Evolutionary conservation across 2,329 filamentous ascomycete species (phyloP).

Genomic region (Cladobotryum mycophilum): DNA sequence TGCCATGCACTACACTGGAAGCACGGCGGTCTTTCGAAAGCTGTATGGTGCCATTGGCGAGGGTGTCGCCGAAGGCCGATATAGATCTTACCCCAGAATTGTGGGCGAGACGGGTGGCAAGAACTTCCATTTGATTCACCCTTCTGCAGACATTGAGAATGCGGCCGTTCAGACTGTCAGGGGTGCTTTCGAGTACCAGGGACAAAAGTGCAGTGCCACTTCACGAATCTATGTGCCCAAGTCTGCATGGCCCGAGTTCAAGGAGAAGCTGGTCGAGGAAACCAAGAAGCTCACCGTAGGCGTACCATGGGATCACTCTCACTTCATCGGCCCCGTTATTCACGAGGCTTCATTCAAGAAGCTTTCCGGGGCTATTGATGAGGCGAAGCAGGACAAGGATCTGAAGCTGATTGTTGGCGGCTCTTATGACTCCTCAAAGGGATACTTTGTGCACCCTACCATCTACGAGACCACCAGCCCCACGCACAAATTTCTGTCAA

Average conservation of each 20-base stretch:
- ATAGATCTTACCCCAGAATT: slow-evolving; percentile 78
- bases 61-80: slow-evolving; percentile 74
- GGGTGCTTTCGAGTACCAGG: slow-evolving; percentile 84
- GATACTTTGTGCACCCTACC: slow-evolving; percentile 80
- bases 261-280: slow-evolving; percentile 60
- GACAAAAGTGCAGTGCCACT: slow-evolving; percentile 85
- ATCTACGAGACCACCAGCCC: slow-evolving; percentile 72
- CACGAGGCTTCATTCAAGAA: slow-evolving; percentile 78
- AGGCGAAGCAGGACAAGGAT: slow-evolving; percentile 67
- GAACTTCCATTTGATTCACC: slow-evolving; percentile 84
- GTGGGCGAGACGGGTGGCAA: slow-evolving; percentile 90
- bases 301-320: slow-evolving; percentile 59
- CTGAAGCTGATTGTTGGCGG: slow-evolving; percentile 71
- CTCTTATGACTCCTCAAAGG: slow-evolving; percentile 68
- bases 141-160: slow-evolving; percentile 69
- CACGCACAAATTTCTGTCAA: slow-evolving; percentile 64
- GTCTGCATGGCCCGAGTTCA: slow-evolving; percentile 68
- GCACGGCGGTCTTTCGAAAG: slow-evolving; percentile 82
- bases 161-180: slow-evolving; percentile 77
- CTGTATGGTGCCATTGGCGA: slow-evolving; percentile 81
- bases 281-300: slow-evolving; percentile 66
- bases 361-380: slow-evolving; percentile 68
- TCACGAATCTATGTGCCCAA: slow-evolving; percentile 73
- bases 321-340: slow-evolving; percentile 86
- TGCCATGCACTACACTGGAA: slow-evolving; percentile 91